Evolutionary conservation across 768 basidiomycete species (phyloP).

Genomic region (Russula brevipes): DNA sequence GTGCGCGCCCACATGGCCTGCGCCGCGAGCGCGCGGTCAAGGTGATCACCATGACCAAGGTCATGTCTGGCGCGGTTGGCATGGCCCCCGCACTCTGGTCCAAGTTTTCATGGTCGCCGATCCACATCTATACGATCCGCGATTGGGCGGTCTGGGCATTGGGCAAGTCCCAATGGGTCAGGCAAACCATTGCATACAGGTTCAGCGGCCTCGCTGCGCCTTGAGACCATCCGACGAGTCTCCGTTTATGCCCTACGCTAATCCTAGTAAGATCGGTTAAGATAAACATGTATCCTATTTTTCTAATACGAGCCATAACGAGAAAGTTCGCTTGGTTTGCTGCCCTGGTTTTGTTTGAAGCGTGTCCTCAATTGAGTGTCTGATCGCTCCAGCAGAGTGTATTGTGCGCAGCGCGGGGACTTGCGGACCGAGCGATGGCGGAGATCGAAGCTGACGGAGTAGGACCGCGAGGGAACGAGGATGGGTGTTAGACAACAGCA

Average conservation of each 20-base stretch:
- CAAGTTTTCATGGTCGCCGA: conserved; percentile 25
- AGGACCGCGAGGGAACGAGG: no score
- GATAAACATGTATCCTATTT: no score
- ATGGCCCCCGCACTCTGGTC: conserved; percentile 30
- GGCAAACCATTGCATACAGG: conserved; percentile 27
- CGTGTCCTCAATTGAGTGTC: no score
- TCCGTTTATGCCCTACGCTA: neutral
- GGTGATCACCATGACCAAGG: conserved; percentile 42
- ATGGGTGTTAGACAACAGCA: no score
- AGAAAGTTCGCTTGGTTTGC: neutral
- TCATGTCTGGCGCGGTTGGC: conserved; percentile 29
- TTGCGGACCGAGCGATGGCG: no score
- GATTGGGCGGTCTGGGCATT: conserved; percentile 28
- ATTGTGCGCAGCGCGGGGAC: no score
- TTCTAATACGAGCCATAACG: neutral
- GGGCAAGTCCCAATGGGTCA: conserved; percentile 26
- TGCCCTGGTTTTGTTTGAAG: neutral
- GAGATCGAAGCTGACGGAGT: no score
- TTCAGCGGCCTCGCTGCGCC: conserved; percentile 32
- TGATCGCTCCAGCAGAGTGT: no score
- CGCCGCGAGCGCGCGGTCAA: conserved; percentile 40
- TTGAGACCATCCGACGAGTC: conserved; percentile 1
- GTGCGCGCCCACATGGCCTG: conserved; percentile 35
- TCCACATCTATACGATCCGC: conserved; percentile 26
- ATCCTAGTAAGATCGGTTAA: no score